A percentile compares a stretch with the other conserved stretches of the same genome.
phyloP scores from a whole-genome alignment of 1,284 basidiomycete genomes.

The Ceratobasidium sp. region DNA sequence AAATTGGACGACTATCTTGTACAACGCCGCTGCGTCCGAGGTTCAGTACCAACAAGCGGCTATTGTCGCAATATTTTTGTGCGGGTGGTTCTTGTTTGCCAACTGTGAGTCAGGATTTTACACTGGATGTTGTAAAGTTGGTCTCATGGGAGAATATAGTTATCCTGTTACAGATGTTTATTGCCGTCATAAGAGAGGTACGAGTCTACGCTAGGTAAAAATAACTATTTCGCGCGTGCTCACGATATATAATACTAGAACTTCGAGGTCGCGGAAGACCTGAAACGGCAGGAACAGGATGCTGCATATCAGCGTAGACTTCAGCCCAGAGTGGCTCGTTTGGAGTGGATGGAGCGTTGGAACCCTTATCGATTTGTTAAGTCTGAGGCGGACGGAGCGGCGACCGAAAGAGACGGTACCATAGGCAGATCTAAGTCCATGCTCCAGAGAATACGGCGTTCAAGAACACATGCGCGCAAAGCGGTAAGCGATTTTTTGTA shows the following conservation, averaged over 20 bases:
- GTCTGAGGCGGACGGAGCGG: constrained; percentile 77
- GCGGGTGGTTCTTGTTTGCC: constrained; percentile 90
- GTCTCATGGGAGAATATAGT: constrained; percentile 61
- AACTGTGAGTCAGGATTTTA: constrained; percentile 73
- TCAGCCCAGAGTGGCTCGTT: constrained; percentile 57
- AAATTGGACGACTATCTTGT: constrained; percentile 92
- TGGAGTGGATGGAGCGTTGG: constrained; percentile 77
- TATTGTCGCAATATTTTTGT: constrained; percentile 80
- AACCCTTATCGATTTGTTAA: constrained; percentile 91
- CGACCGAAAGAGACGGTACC: constrained; percentile 57
- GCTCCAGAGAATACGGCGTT: constrained; percentile 40
- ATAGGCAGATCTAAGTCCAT: constrained; percentile 27
- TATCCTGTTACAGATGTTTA: constrained; percentile 97
- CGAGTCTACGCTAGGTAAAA: constrained; percentile 31
- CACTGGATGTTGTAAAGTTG: not conserved
- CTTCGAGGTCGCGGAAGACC: constrained; percentile 92
- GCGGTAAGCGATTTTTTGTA: constrained; percentile 9
- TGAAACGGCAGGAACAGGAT: constrained; percentile 86
- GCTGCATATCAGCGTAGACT: constrained; percentile 62
- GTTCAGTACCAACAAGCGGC: constrained; percentile 74
- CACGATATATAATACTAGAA: constrained; percentile 62
- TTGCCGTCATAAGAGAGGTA: constrained; percentile 94
- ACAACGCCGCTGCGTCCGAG: constrained; percentile 74
- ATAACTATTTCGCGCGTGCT: not conserved
- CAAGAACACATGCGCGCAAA: constrained; percentile 40